phyloP scores from a whole-genome alignment of 2,329 filamentous ascomycete species.

The Thielaviopsis cerberus region DNA sequence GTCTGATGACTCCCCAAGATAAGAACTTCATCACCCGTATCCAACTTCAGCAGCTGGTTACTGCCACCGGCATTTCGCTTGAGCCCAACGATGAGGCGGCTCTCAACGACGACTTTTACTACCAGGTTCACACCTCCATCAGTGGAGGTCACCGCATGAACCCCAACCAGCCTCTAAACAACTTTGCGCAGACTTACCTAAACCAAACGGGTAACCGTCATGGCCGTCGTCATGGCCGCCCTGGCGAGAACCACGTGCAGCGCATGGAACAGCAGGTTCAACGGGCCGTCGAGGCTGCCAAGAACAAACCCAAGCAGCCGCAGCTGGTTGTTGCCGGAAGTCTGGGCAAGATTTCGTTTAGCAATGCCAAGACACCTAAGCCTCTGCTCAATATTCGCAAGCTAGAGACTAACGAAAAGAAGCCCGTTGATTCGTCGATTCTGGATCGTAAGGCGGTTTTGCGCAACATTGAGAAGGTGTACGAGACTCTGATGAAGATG shows the following conservation, averaged over 20 bases:
- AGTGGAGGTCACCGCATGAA: conserved; percentile 76
- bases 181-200: conserved; percentile 94
- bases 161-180: conserved; percentile 78
- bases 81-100: conserved; percentile 65
- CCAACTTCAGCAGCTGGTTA: conserved; percentile 85
- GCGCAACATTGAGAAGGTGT: conserved; percentile 74
- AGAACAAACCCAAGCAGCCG: conserved; percentile 93
- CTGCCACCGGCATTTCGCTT: conserved; percentile 72
- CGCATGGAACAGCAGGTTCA: conserved; percentile 99
- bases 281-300: conserved; percentile 87
- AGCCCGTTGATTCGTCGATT: conserved; percentile 12
- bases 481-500: conserved; percentile 74
- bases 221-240: conserved; percentile 56
- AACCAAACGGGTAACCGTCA: conserved; percentile 83
- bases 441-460: conserved; percentile 69
- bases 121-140: conserved; percentile 91
- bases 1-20: conserved; percentile 95
- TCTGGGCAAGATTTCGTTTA: conserved; percentile 94
- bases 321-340: conserved; percentile 92
- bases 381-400: conserved; percentile 80
- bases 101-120: conserved; percentile 89
- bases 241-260: conserved; percentile 91
- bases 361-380: conserved; percentile 93
- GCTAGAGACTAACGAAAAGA: conserved; percentile 44
- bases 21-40: conserved; percentile 99